phyloP scores from a whole-genome alignment of 2,329 filamentous ascomycete species.

The Sporothrix brasiliensis region DNA sequence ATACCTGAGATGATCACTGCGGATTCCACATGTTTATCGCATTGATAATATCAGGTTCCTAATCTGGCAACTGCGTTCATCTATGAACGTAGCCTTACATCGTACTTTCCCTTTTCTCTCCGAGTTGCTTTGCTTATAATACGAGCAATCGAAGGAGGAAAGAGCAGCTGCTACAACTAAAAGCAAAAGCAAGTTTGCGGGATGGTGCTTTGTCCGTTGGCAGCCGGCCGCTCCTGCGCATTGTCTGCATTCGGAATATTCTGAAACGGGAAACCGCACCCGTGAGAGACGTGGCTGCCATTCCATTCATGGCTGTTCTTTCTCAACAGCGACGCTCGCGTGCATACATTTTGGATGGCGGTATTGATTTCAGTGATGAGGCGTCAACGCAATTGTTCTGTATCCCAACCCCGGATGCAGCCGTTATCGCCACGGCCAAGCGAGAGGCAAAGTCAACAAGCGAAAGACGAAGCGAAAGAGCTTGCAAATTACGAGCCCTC shows the following conservation, averaged over 20 bases:
- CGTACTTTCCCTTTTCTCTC: background rate
- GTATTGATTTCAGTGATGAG: too few species aligned
- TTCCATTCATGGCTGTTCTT: background rate
- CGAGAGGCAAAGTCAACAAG: constrained; percentile 6
- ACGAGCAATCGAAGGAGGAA: background rate
- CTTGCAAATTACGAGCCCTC: constrained; percentile 8
- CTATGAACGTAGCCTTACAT: background rate
- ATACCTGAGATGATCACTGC: background rate
- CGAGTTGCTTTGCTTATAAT: background rate
- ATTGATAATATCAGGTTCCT: background rate
- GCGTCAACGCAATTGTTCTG: too few species aligned
- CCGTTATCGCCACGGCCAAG: background rate
- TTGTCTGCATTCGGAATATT: constrained; percentile 17
- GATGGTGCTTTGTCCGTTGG: background rate
- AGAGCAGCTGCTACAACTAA: background rate
- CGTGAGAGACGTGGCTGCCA: background rate
- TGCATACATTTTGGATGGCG: too few species aligned
- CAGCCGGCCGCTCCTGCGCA: constrained; percentile 1
- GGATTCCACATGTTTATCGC: background rate
- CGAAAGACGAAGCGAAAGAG: constrained; percentile 4
- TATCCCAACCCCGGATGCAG: background rate
- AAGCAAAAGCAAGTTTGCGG: background rate
- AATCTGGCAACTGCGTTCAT: background rate
- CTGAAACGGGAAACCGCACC: constrained; percentile 24
- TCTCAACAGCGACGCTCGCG: too few species aligned